Conservation (phyloP, 2,329 filamentous ascomycete genomes). For the Cladophialophora immunda region DNA sequence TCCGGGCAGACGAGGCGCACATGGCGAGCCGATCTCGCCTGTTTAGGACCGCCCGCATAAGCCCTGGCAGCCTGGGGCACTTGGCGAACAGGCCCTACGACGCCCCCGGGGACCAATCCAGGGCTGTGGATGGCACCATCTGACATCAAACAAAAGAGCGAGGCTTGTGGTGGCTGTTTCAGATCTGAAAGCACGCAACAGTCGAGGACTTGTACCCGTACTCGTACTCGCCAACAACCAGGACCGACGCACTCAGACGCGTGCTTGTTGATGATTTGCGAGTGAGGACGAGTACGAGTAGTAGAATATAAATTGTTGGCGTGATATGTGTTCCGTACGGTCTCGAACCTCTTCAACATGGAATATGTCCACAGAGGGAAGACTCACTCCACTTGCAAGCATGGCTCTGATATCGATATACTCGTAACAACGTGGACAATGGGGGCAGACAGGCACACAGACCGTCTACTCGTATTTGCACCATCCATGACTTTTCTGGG, state of each 20-base stretch:
- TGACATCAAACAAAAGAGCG: neutral
- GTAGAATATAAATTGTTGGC: neutral
- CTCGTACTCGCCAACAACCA: slow-evolving; percentile 10
- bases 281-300: no score
- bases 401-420: neutral
- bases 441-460: no score
- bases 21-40: slow-evolving; percentile 16
- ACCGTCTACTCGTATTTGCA: no score
- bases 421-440: neutral
- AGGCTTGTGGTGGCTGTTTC: slow-evolving; percentile 16
- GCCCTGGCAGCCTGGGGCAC: neutral
- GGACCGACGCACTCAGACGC: neutral
- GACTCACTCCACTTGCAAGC: neutral
- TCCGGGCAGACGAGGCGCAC: slow-evolving; percentile 5
- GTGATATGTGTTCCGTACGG: neutral
- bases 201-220: neutral
- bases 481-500: neutral
- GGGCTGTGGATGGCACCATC: neutral
- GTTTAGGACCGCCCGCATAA: neutral
- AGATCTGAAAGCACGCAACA: slow-evolving; percentile 8
- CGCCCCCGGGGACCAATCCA: neutral
- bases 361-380: neutral
- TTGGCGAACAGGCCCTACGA: neutral
- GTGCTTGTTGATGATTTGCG: neutral
- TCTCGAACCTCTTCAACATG: neutral